Base-by-base conservation (phyloP, 176 grass and related monocot genomes). In the Phyllostachys edulis region DNA sequence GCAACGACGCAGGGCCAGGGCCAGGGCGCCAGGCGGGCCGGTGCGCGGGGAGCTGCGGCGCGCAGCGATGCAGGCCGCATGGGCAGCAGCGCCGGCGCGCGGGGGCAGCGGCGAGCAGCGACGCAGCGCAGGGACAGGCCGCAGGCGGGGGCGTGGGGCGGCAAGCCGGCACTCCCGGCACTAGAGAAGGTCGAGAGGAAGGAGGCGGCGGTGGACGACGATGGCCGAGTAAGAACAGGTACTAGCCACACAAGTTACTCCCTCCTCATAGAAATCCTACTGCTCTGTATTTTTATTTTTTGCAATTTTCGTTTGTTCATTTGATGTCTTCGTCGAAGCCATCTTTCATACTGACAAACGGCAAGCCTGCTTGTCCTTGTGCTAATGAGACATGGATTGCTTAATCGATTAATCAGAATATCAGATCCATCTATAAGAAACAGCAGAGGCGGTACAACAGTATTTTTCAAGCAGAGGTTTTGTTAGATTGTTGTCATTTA, bases 191-290 rank as follows among this genome's bases (percentile, higher is more conserved):
- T 89, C 3, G 80, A 73, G 87, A 82, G 79, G 89, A 91, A 84
- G 52, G 88, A 83, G 77, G 86, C 73, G 47, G 59, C 73, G 51
- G 84, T 79, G 26, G 88, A 91, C 18, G 94, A 96, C 81, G 94
- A 96, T 73, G 94, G 87, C 70, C 94, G 89, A 26, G 68, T 89
- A 69, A 89, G 94, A 89, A 96, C 94, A 91, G 94, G 94, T 96
- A 86, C 46, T 47, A 26, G 17, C 18, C 2, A 17, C 18, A 26
- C 14, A 21, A 17, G 49, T 71, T 71, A 17, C 51, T 38, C 49
- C 37, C 17, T 23, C 39, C 46, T 63, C 57, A 11, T 3, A 39
- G 14, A 44, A 21, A 39, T 75, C 42, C 11, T n/a, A 24, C 47
- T 67, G 38, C 54, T 59, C 59, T 79, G 75, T n/a, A 4, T 56